Conservation (phyloP, 2,329 filamentous ascomycete species). For the Aspergillus sp. region DNA sequence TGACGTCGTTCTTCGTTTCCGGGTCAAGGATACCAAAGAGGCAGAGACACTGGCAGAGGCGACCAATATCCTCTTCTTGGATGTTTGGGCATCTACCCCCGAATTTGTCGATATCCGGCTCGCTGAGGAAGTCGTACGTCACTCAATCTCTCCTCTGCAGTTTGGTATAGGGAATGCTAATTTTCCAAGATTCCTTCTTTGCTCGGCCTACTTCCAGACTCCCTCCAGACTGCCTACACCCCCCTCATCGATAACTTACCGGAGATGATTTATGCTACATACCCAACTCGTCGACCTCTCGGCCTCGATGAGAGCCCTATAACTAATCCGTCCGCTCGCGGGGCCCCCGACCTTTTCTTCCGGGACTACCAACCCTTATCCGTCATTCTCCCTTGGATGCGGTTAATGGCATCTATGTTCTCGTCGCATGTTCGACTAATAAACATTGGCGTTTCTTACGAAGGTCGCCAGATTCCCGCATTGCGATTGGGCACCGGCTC, state of each 20-base stretch:
- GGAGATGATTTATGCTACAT: conserved; percentile 73
- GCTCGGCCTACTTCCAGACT: conserved; percentile 72
- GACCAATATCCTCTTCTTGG: conserved; percentile 72
- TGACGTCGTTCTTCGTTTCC: conserved; percentile 89
- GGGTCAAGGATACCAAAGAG: conserved; percentile 67
- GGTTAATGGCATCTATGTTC: conserved; percentile 85
- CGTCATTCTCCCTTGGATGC: conserved; percentile 89
- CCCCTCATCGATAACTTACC: conserved; percentile 79
- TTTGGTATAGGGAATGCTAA: neutral
- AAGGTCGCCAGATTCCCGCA: conserved; percentile 82
- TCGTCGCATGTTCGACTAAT: conserved; percentile 72
- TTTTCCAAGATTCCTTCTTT: conserved; percentile 63
- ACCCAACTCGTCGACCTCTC: conserved; percentile 52
- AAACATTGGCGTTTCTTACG: conserved; percentile 78
- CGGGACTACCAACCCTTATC: conserved; percentile 85
- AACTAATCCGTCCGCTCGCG: conserved; percentile 31
- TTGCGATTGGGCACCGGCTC: conserved; percentile 69
- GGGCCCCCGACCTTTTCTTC: conserved; percentile 68
- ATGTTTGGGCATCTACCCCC: conserved; percentile 83
- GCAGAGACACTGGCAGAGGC: conserved; percentile 71
- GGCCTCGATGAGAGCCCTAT: conserved; percentile 25
- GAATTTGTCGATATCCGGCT: conserved; percentile 84
- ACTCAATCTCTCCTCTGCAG: neutral
- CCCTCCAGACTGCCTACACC: conserved; percentile 69
- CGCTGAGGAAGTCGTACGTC: conserved; percentile 67